Evolutionary conservation across 805 yeast species (phyloP).

Genomic region (Komagataella mondaviorum): DNA sequence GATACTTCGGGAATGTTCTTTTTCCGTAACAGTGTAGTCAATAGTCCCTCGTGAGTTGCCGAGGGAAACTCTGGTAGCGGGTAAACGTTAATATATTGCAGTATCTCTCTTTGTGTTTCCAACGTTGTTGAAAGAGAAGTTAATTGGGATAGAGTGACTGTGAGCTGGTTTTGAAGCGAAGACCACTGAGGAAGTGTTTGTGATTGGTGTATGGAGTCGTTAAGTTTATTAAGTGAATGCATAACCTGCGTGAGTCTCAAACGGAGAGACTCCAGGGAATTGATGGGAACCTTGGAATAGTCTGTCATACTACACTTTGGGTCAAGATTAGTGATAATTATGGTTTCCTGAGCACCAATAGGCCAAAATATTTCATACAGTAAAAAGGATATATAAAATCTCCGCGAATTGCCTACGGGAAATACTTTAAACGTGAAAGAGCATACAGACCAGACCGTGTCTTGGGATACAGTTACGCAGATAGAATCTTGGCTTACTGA

Average conservation of each 20-base stretch:
- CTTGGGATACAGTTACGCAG: neutral
- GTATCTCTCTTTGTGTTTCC: constrained; percentile 40
- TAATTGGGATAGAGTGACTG: constrained; percentile 71
- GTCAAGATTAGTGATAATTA: constrained; percentile 2
- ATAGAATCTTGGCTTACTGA: neutral
- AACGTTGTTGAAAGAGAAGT: constrained; percentile 63
- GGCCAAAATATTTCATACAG: too few species aligned
- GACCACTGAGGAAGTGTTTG: constrained; percentile 35
- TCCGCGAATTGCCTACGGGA: neutral
- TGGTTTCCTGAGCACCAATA: constrained; percentile 9
- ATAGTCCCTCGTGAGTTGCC: constrained; percentile 65
- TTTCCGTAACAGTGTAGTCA: constrained; percentile 77
- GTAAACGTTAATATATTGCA: constrained; percentile 61
- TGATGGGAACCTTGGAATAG: constrained; percentile 34
- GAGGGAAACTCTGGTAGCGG: constrained; percentile 83
- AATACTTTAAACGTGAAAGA: too few species aligned
- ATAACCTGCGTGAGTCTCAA: constrained; percentile 49
- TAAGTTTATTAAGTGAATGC: constrained; percentile 44
- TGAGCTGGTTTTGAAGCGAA: constrained; percentile 72
- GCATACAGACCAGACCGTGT: neutral
- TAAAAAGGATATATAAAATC: neutral
- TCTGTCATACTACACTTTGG: constrained; percentile 1
- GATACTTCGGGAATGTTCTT: constrained; percentile 85
- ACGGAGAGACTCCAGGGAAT: constrained; percentile 48
- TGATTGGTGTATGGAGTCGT: constrained; percentile 33